Evolutionary conservation across 495 filamentous ascomycete species (phyloP).

Genomic region (Penicillium fimorum): DNA sequence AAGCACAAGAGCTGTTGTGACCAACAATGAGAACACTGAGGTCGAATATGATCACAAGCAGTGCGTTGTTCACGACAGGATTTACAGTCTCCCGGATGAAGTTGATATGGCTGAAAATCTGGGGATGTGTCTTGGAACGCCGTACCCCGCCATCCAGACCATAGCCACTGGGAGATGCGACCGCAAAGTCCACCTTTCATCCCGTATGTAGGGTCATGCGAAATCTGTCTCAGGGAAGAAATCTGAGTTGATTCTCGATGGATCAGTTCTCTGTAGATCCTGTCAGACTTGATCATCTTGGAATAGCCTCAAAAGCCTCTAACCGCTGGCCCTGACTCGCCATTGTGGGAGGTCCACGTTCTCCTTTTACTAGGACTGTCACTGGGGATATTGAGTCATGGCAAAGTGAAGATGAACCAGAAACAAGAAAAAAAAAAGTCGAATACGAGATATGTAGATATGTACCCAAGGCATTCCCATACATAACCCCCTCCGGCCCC

Average conservation of each 20-base stretch:
- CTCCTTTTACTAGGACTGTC: neutral
- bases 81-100: constrained; percentile 25
- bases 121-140: constrained; percentile 7
- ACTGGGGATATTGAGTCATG: neutral
- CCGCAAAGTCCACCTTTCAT: constrained; percentile 13
- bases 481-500: neutral
- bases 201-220: neutral
- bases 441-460: neutral
- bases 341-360: neutral
- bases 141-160: constrained; percentile 20
- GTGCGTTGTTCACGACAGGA: constrained; percentile 33
- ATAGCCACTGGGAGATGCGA: constrained; percentile 23
- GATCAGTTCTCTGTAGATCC: constrained; percentile 3
- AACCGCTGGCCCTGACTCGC: neutral
- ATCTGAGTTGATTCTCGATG: neutral
- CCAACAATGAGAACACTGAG: constrained; percentile 39
- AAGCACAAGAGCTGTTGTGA: constrained; percentile 42
- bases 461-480: neutral
- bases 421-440: neutral
- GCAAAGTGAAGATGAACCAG: neutral
- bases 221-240: neutral
- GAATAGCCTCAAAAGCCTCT: neutral
- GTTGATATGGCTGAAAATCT: constrained; percentile 5
- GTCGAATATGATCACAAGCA: constrained; percentile 33
- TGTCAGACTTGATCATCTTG: neutral